These are phyloP conservation scores for Neolentinus lepideus DNA, from an alignment of 1,284 basidiomycete species.

Conservation along the genomic window DNA sequence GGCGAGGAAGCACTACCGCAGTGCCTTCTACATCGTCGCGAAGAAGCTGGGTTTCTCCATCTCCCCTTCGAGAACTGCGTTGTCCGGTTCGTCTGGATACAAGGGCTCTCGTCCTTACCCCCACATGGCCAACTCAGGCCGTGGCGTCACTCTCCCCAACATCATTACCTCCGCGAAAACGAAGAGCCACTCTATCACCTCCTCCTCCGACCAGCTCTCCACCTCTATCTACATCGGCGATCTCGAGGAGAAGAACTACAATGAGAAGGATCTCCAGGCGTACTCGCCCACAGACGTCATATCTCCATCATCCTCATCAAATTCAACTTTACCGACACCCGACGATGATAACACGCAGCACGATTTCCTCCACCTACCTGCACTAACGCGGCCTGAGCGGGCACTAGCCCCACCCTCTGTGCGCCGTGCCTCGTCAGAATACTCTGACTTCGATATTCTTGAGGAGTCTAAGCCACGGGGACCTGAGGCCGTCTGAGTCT, in stretches of 20 bases:
- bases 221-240: constrained; percentile 21
- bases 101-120: background rate
- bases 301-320: background rate
- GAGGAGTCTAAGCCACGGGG: background rate
- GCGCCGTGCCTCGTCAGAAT: background rate
- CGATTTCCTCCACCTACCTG: background rate
- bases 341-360: background rate
- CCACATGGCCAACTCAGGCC: background rate
- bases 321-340: background rate
- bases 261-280: constrained; percentile 16
- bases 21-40: constrained; percentile 5
- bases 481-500: background rate
- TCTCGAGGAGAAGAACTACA: constrained; percentile 7
- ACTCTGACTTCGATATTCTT: background rate
- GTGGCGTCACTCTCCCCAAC: background rate
- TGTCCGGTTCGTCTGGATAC: background rate
- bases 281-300: constrained; percentile 17
- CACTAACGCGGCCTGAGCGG: background rate
- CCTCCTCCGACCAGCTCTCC: constrained; percentile 23
- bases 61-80: background rate
- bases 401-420: background rate
- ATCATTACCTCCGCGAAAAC: background rate
- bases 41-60: background rate
- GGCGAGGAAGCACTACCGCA: constrained; percentile 18
- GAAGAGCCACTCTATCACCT: constrained; percentile 18